Evolutionary conservation across 1,284 basidiomycete genomes (phyloP).

Genomic region (Ceratobasidium sp.): DNA sequence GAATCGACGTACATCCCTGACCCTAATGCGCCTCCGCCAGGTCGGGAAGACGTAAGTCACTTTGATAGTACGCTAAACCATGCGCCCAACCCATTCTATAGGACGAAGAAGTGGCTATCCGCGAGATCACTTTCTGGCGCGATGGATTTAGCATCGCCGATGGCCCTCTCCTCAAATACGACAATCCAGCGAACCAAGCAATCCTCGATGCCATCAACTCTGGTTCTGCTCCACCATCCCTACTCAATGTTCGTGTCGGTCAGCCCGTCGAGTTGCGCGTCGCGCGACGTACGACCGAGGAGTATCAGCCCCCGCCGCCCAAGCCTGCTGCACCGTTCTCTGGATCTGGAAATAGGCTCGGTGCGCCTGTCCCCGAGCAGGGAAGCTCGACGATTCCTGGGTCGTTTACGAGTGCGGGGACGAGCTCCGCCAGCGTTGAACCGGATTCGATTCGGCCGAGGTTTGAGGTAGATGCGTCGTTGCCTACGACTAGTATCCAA

Average conservation of each 20-base stretch:
- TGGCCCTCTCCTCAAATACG: conserved; percentile 86
- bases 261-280: conserved; percentile 91
- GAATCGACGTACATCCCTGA: conserved; percentile 79
- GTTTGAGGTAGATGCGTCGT: conserved; percentile 84
- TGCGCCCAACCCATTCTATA: conserved; percentile 48
- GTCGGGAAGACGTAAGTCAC: conserved; percentile 37
- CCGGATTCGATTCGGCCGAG: conserved; percentile 60
- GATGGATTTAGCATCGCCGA: conserved; percentile 95
- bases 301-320: conserved; percentile 68
- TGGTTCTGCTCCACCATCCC: conserved; percentile 81
- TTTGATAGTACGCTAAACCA: conserved; percentile 12
- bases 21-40: conserved; percentile 58
- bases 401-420: conserved; percentile 41
- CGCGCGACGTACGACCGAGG: conserved; percentile 75
- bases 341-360: conserved; percentile 86
- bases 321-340: conserved; percentile 66
- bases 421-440: conserved; percentile 51
- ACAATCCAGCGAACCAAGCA: conserved; percentile 79
- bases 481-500: conserved; percentile 92
- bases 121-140: conserved; percentile 92
- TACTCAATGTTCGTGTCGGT: conserved; percentile 80
- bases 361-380: conserved; percentile 66
- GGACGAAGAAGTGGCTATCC: conserved; percentile 70
- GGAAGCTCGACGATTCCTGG: conserved; percentile 50
- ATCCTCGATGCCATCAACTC: conserved; percentile 82